Conservation (phyloP, 2,329 filamentous ascomycete species). For the Aciculosporium take region DNA sequence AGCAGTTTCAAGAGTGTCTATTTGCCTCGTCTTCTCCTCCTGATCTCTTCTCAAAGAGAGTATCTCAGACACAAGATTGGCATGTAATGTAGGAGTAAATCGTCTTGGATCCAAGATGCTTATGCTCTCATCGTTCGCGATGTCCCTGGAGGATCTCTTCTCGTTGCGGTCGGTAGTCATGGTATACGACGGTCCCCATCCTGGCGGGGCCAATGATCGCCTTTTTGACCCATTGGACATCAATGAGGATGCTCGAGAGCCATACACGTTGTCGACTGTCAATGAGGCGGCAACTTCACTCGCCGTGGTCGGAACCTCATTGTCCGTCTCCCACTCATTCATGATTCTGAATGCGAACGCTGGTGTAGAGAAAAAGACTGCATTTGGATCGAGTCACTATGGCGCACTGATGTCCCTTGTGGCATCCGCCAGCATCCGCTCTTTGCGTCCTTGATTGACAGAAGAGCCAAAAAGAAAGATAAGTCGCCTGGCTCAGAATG, state of each 20-base stretch:
- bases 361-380: neutral
- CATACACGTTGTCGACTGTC: conserved; percentile 51
- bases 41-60: conserved; percentile 74
- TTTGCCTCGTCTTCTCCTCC: conserved; percentile 75
- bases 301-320: conserved; percentile 39
- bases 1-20: conserved; percentile 67
- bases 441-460: neutral
- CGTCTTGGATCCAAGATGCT: conserved; percentile 73
- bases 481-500: conserved; percentile 1
- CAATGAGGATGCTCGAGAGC: conserved; percentile 58
- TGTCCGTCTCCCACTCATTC: conserved; percentile 48
- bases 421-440: neutral
- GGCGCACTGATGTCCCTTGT: neutral
- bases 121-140: conserved; percentile 52
- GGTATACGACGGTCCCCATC: conserved; percentile 42
- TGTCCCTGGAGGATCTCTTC: conserved; percentile 43
- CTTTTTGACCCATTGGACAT: conserved; percentile 42
- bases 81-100: conserved; percentile 90
- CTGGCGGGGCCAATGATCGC: conserved; percentile 52
- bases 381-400: neutral
- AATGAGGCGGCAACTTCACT: conserved; percentile 43
- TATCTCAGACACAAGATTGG: conserved; percentile 89
- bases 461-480: conserved; percentile 5
- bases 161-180: conserved; percentile 25
- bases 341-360: conserved; percentile 20